Base-by-base conservation (phyloP, 2,329 filamentous ascomycete species). In the Phialophora macrospora region DNA sequence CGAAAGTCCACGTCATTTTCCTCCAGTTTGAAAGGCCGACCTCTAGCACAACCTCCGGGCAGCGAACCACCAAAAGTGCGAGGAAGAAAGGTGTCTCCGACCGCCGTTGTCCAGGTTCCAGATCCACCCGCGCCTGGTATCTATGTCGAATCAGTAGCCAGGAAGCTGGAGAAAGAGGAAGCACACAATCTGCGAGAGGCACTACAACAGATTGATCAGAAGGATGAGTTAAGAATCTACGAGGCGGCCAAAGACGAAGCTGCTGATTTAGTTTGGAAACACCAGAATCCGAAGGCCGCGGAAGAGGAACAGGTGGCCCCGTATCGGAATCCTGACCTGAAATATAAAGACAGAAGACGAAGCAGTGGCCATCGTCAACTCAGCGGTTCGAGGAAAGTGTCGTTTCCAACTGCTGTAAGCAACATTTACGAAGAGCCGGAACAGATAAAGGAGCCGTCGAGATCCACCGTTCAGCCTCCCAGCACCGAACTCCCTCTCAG, bases 361-460 rank as follows among this genome's bases (percentile, higher is more conserved):
- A 69, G 59, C 41, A 71, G 69, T 60, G 69, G 69, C 11, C 63
- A 66, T n/a, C 76, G 75, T 24, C 77, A 74, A 46, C 71, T 74
- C 20, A 79, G 77, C 64, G 79, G 79, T 57, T 76, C 78, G 17
- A 77, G 76, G 20, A 84, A 79, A 66, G 81, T 81, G 28, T 77
- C 86, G 17, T 88, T 87, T 74, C 82, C 83, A 70, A 85, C 87
- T 67, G 84, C 85, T 2, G 80, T 85, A 62, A 86, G 87, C 72
- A 81, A 84, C 55, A 88, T 97, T 67, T 97, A 92, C 83, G 93
- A 97, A 76, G 94, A 97, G 75, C 90, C 92, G 0, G 87, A 90
- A 73, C 82, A 83, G 67, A 74, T 70, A 22, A 54, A 48, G 14
- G 51, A 57, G 11, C 2, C 7, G 2, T 28, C 22, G 14, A 24